A percentile compares a stretch with the other conserved stretches of the same genome.
phyloP scores from a whole-genome alignment of 257 asterid genomes.

The Fraxinus americana region DNA sequence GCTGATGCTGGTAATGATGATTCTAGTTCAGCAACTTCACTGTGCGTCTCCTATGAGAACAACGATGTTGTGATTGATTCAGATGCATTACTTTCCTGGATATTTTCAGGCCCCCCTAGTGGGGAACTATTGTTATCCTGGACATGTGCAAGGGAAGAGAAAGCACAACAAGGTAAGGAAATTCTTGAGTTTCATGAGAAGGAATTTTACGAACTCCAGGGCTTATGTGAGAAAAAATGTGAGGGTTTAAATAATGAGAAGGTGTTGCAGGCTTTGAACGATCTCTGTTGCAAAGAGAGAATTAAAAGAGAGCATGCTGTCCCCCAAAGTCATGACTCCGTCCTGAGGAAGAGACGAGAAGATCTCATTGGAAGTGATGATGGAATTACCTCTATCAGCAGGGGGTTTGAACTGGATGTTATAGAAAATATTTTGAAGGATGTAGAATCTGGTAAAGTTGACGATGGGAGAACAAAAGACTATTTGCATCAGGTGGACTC shows the following conservation, averaged over 20 bases:
- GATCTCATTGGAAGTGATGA: conserved; percentile 64
- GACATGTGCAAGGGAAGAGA: conserved; percentile 68
- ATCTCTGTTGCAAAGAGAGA: conserved; percentile 82
- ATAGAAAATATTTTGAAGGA: conserved; percentile 78
- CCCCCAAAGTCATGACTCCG: conserved; percentile 66
- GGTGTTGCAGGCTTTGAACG: conserved; percentile 81
- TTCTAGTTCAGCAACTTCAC: conserved; percentile 33
- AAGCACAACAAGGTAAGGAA: conserved; percentile 63
- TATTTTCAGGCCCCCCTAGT: conserved; percentile 71
- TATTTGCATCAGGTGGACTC: conserved; percentile 79
- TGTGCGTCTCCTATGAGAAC: conserved; percentile 42
- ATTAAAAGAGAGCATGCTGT: conserved; percentile 64
- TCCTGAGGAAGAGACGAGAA: conserved; percentile 68
- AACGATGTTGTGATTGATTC: conserved; percentile 55
- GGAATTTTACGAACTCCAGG: conserved; percentile 74
- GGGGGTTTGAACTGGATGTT: conserved; percentile 83
- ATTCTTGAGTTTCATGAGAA: conserved; percentile 79
- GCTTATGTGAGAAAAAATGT: conserved; percentile 78
- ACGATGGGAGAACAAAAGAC: conserved; percentile 81
- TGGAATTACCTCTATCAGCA: conserved; percentile 46
- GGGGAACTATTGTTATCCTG: conserved; percentile 69
- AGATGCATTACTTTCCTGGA: conserved; percentile 86
- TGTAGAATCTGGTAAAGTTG: conserved; percentile 79
- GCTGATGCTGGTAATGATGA: conserved; percentile 34
- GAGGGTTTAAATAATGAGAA: conserved; percentile 81